These are phyloP conservation scores for Hypoxylon fragiforme DNA, from an alignment of 495 filamentous ascomycete species.

Conservation along the genomic window DNA sequence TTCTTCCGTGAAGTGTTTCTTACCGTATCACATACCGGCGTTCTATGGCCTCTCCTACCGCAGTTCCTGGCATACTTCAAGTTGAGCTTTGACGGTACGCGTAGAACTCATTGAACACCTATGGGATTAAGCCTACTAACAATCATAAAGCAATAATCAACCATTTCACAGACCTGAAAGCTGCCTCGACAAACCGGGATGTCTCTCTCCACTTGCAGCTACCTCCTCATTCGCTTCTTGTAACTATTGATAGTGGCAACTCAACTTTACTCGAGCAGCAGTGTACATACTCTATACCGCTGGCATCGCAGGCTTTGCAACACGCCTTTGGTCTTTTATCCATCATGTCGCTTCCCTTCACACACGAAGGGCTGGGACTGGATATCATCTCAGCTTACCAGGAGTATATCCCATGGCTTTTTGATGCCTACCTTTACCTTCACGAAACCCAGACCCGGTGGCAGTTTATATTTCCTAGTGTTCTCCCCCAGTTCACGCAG, in stretches of 20 bases:
- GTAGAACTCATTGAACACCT: constrained; percentile 1
- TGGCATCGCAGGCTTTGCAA: constrained; percentile 33
- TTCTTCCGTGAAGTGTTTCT: constrained; percentile 53
- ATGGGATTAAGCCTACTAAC: constrained; percentile 19
- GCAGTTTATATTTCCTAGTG: constrained; percentile 29
- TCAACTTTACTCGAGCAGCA: constrained; percentile 22
- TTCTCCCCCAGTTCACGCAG: constrained; percentile 31
- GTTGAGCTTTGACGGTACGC: constrained; percentile 44
- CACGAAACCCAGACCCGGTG: constrained; percentile 31
- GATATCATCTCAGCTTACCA: constrained; percentile 29
- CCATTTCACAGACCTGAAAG: constrained; percentile 11
- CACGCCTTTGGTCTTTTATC: constrained; percentile 40
- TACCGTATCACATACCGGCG: constrained; percentile 39
- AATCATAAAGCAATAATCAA: constrained; percentile 15
- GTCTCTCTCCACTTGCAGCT: constrained; percentile 24
- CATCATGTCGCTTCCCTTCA: constrained; percentile 38
- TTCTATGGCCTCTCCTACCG: constrained; percentile 52
- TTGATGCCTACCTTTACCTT: constrained; percentile 42
- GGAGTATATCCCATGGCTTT: constrained; percentile 40
- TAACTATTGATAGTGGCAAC: constrained; percentile 7
- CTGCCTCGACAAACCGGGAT: constrained; percentile 18
- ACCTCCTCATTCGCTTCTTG: constrained; percentile 25
- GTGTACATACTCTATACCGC: constrained; percentile 29
- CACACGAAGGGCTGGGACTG: constrained; percentile 12
- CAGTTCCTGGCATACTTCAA: constrained; percentile 49